Base-by-base conservation (phyloP, 2,329 filamentous ascomycete species). In the Arthrobotrys iridis region DNA sequence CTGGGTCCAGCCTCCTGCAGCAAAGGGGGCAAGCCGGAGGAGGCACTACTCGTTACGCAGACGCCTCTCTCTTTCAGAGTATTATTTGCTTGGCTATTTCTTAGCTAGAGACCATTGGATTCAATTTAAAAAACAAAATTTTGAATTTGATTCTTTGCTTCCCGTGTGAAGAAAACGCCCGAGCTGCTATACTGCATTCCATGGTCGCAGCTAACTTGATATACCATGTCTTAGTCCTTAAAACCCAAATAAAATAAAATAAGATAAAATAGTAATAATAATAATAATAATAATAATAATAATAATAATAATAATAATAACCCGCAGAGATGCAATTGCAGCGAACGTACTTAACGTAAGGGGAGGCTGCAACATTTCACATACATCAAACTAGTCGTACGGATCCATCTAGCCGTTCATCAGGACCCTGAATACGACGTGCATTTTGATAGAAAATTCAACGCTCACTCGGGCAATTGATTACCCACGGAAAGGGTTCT, bases 1-100 rank as follows among this genome's bases (percentile, higher is more conserved):
- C 30, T n/a, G 22, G 24, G 28, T 58, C 20, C 65, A 66, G 60
- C 52, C 52, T 59, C 59, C 67, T 55, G 28, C 43, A 48, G 30
- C 22, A n/a, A 40, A 45, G 24, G 37, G 37, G 46, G 26, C 13
- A 18, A 55, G 33, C n/a, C n/a, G 30, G 43, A 50, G 50, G 57
- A 50, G 33, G 37, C 13, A 35, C 26, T 33, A n/a, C 18, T 41
- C 43, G 70, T 74, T 74, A 74, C 70, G 67, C 70, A 74, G 67
- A 74, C 70, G 62, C 65, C 60, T 68, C n/a, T n/a, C n/a, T n/a
- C n/a, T 70, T 35, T 24, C 18, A 2, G 50, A 8, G n/a, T 24
- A 52, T 33, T 52, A 33, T 22, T 5, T 33, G 4, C 28, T 10
- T 33, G 4, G 4, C 4, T 33, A 10, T 33, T 33, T 5, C 28